Evolutionary conservation across 2,329 filamentous ascomycete species (phyloP).

Genomic region (Exophiala phaeomuriformis): DNA sequence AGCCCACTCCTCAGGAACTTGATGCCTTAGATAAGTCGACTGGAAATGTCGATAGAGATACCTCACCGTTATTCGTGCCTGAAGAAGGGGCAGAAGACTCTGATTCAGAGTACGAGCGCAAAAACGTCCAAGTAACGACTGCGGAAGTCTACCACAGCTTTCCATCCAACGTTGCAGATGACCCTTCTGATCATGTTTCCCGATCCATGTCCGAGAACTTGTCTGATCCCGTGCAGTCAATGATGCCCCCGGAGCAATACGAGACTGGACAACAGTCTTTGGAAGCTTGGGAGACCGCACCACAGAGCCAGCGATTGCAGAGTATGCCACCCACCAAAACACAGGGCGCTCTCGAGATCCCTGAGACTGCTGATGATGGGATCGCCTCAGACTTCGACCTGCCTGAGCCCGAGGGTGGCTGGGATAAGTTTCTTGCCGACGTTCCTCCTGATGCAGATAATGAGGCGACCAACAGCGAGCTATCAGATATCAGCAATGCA

Average conservation of each 20-base stretch:
- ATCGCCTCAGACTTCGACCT: constrained; percentile 21
- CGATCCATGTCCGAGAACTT: too few relatives aligned
- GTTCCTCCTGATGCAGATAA: background rate
- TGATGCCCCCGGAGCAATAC: constrained; percentile 3
- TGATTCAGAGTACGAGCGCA: background rate
- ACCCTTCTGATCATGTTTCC: background rate
- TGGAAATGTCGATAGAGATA: background rate
- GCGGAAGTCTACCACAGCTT: background rate
- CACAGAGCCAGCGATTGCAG: background rate
- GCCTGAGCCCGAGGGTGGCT: constrained; percentile 28
- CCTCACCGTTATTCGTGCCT: constrained; percentile 3
- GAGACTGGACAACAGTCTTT: constrained; percentile 16
- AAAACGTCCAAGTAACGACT: background rate
- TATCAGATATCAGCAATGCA: background rate
- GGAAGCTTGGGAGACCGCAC: constrained; percentile 14
- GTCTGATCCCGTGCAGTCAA: background rate
- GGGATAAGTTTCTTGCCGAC: constrained; percentile 20
- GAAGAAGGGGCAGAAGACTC: background rate
- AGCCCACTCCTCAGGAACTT: too few relatives aligned
- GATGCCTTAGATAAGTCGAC: too few relatives aligned
- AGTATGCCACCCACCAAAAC: background rate
- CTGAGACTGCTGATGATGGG: background rate
- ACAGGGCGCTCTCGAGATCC: constrained; percentile 15
- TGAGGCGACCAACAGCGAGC: background rate
- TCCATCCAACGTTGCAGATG: background rate